Base-by-base conservation (phyloP, 192 early-diverging fungal species). In the Podila verticillata region DNA sequence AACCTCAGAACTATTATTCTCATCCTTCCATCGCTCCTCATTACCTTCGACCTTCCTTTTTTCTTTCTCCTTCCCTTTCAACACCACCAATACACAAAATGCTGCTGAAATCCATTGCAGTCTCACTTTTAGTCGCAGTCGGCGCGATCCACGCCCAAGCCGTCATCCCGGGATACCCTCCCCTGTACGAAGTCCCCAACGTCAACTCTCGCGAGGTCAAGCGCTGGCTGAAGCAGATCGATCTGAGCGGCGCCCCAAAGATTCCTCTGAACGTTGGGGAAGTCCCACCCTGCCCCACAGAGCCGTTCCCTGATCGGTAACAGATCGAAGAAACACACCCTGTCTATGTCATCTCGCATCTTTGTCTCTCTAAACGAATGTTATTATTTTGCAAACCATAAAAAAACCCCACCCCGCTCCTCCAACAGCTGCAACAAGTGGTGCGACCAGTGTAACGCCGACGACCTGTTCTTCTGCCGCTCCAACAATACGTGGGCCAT, bases 401-500 rank as follows among this genome's bases (percentile, higher is more conserved):
- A 39, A 39, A 8, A 0, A 24, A 59, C 57, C 10, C 24, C 9
- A 8, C 0, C 24, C 10, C 7, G 5, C 48, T 10, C 2, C 13
- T 5, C 13, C 17, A 22, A 51, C 12, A 34, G 56, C n/a, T 85
- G 84, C 54, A 79, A 74, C 31, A 30, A 29, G 48, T 30, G 31
- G 19, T 49, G 47, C 32, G 24, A 31, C 35, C 7, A 48, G 39
- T 63, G 48, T 12, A 15, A 63, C 64, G 29, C 64, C 49, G 59
- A 68, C 4, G 48, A 64, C 24, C 63, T 85, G 31, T 48, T 57
- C 35, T 26, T 34, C 20, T 85, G 81, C 59, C 75, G 69, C 4
- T 73, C 29, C 9, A 10, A 74, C 54, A 75, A 75, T 57, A 66
- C 83, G 58, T 87, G 84, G 86, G 86, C 74, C 58, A 22, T 85